These are phyloP conservation scores for Ricinus communis DNA, from an alignment of 345 rosid genomes.

Conservation along the genomic window DNA sequence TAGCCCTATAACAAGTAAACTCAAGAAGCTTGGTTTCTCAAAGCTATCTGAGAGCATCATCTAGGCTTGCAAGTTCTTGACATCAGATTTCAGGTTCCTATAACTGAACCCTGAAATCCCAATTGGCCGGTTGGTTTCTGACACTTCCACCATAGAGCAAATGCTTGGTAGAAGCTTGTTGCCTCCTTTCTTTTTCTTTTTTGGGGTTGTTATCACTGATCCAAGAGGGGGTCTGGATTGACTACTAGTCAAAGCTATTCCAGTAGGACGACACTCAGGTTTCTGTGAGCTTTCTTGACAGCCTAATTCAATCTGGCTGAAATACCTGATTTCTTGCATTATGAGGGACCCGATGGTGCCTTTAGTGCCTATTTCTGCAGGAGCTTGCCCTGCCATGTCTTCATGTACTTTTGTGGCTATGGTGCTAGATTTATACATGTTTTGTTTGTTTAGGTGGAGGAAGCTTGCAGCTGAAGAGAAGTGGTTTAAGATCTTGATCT, in stretches of 20 bases:
- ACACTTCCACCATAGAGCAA: slow-evolving; percentile 62
- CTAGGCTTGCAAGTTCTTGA: slow-evolving; percentile 51
- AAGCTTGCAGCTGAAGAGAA: slow-evolving; percentile 33
- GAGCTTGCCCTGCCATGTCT: slow-evolving; percentile 38
- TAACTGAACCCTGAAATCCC: slow-evolving; percentile 46
- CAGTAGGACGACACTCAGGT: slow-evolving; percentile 19
- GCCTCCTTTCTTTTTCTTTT: slow-evolving; percentile 52
- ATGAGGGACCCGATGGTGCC: slow-evolving; percentile 59
- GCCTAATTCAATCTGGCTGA: slow-evolving; percentile 42
- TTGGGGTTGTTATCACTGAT: slow-evolving; percentile 34
- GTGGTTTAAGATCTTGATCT: slow-evolving; percentile 22
- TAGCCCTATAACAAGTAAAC: slow-evolving; percentile 63
- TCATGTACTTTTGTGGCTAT: slow-evolving; percentile 9
- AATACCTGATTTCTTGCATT: slow-evolving; percentile 55
- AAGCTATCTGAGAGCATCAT: slow-evolving; percentile 71
- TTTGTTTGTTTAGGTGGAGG: slow-evolving; percentile 21
- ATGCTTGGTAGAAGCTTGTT: slow-evolving; percentile 47
- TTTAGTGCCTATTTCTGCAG: slow-evolving; percentile 54
- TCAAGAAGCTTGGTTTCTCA: slow-evolving; percentile 94
- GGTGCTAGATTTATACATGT: slow-evolving; percentile 34
- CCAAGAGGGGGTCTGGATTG: slow-evolving; percentile 26
- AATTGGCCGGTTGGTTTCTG: slow-evolving; percentile 34
- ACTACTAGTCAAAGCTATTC: slow-evolving; percentile 27
- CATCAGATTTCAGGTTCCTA: slow-evolving; percentile 56
- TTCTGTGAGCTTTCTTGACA: slow-evolving; percentile 36